These are phyloP conservation scores for Colletotrichum falcatum DNA, from an alignment of 2,329 filamentous ascomycete genomes.

Conservation along the genomic window DNA sequence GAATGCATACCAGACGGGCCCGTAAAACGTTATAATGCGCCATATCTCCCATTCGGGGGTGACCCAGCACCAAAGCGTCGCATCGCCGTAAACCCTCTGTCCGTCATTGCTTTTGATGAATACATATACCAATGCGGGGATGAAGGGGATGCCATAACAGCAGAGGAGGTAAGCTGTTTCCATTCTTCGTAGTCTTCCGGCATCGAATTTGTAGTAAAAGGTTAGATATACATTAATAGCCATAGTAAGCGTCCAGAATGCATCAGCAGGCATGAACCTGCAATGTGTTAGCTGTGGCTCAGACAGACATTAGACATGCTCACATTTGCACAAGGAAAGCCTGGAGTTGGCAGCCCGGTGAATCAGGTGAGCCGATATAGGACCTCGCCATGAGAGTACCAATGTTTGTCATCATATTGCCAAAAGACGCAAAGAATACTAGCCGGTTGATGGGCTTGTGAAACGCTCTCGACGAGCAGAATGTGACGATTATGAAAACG, in stretches of 20 bases:
- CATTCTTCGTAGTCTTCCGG: constrained; percentile 71
- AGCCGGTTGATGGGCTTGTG: constrained; percentile 90
- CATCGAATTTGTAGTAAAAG: constrained; percentile 80
- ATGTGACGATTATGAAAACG: constrained; percentile 78
- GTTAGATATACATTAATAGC: constrained; percentile 86
- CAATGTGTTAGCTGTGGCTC: constrained; percentile 3
- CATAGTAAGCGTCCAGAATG: constrained; percentile 84
- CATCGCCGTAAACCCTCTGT: constrained; percentile 76
- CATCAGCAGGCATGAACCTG: constrained; percentile 84
- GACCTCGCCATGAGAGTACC: constrained; percentile 79
- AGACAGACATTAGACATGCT: constrained; percentile 51
- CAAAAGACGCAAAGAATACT: constrained; percentile 85
- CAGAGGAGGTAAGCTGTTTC: constrained; percentile 77
- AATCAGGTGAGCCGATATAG: constrained; percentile 62
- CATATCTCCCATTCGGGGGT: constrained; percentile 74
- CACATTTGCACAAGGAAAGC: constrained; percentile 87
- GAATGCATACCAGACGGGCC: constrained; percentile 70
- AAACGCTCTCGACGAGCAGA: constrained; percentile 75
- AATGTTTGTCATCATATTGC: constrained; percentile 82
- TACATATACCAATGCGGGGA: constrained; percentile 76
- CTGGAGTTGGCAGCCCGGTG: constrained; percentile 76
- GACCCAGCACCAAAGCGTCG: constrained; percentile 87
- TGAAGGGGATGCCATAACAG: constrained; percentile 80
- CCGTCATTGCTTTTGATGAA: constrained; percentile 69
- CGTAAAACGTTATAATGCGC: constrained; percentile 81